Evolutionary conservation across 176 grass and related monocot genomes (phyloP).

Genomic region (Lolium perenne): DNA sequence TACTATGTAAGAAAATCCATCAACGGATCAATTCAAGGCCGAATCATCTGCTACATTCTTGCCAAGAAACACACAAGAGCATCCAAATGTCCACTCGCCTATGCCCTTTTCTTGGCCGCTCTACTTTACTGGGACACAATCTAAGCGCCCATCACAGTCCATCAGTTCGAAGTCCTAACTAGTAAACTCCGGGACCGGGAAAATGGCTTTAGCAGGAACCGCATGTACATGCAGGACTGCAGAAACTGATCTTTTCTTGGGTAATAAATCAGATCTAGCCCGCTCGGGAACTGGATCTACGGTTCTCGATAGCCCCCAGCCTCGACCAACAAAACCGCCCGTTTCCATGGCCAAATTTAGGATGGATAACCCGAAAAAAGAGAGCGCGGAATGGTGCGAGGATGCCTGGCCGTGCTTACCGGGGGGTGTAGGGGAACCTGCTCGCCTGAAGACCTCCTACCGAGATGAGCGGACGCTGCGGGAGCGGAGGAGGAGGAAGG

Average conservation of each 20-base stretch:
- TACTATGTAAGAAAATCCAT: neutral
- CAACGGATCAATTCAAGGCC: neutral
- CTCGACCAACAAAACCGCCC: neutral
- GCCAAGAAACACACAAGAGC: constrained; percentile 22
- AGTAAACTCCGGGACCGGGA: no score
- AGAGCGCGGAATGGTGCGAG: neutral
- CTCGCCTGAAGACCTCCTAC: constrained; percentile 20
- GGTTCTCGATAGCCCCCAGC: neutral
- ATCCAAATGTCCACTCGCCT: constrained; percentile 21
- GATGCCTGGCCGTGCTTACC: constrained; percentile 23
- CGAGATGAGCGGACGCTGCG: neutral
- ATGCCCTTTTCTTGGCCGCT: neutral
- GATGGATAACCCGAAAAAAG: neutral
- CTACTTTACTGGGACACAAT: neutral
- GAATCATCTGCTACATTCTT: neutral
- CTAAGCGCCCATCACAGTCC: neutral
- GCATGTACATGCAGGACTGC: neutral
- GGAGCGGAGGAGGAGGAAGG: neutral
- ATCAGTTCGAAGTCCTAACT: neutral
- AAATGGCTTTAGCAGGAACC: neutral
- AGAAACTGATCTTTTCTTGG: neutral
- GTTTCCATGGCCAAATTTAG: constrained; percentile 15
- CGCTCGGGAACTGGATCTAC: constrained; percentile 10
- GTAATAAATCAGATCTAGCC: constrained; percentile 14
- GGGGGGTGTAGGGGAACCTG: constrained; percentile 24